Evolutionary conservation across 257 asterid species (phyloP), one percentile per base, ranked within the genome.

Genomic region (Dorcoceras hygrometricum): DNA sequence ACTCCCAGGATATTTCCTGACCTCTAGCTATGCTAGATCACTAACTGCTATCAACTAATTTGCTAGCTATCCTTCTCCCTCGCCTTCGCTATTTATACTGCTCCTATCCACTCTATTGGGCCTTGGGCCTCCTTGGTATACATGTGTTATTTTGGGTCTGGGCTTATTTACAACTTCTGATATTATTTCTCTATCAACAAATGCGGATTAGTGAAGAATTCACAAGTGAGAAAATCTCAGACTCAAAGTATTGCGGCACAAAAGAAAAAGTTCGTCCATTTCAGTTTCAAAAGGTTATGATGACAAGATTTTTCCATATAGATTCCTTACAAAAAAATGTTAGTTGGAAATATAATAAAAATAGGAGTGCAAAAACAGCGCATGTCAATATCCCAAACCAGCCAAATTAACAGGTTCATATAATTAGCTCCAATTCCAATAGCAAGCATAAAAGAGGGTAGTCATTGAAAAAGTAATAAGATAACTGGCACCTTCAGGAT

Each of bases 401-500:
- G 65, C 65, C 65, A 3, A 60, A 29, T 23, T 61, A 23, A 9
- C 54, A 22, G 55, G 56, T 62, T 34, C 48, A 36, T 22, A 62
- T 22, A 29, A 24, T 62, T 62, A 22, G n/a, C 19, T 34, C 22
- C 55, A 23, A 22, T 36, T 18, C 55, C 10, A 62, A 10, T 61
- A 61, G 24, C 51, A 80, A 69, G 24, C 54, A 57, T 60, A 68
- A 27, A 59, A 28, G 48, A 66, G 19, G 19, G 14, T 3, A 43
- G 6, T 43, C n/a, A 14, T 14, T 12, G 6, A 43, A 4, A 14
- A 43, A 43, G 6, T 14, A 43, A 6, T 14, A 14, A 43, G 19
- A 59, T 23, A 66, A 65, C 24, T 73, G 70, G 28, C 71, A 93
- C 99, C 99, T 93, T 90, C 75, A 71, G 76, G 57, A 53, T 61